Base-by-base conservation (phyloP, 2,329 filamentous ascomycete genomes). In the Knufia petricola region DNA sequence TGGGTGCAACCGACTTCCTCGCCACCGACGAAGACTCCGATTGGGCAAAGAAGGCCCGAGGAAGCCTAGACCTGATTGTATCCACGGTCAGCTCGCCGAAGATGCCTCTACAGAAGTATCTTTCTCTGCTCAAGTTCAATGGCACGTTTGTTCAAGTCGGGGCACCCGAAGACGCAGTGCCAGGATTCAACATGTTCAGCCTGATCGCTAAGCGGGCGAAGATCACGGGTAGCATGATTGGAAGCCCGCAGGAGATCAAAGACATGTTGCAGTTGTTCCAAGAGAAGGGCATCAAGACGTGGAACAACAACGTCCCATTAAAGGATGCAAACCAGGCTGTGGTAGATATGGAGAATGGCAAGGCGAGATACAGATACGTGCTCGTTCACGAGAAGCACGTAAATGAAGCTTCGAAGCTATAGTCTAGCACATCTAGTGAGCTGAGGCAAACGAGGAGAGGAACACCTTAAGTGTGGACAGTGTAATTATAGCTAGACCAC, bases 91-190 rank as follows among this genome's bases (percentile, higher is more conserved):
- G 72, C 2, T 70, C 67, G 1, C 69, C 73, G 2, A 71, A 78
- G 48, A 82, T 86, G 79, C 81, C 81, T 0, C 60, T 85, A 20
- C 62, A 66, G 44, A 66, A 76, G 40, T 86, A 85, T 63, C 67
- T 87, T 49, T 58, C 66, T 12, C 69, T 87, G 7, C 68, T 86
- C 28, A 70, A 74, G 50, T 65, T 71, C 15, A 73, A 78, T 45
- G 82, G 82, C 8, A 72, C 71, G 13, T 80, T 84, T 57, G 74
- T 84, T 50, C 80, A 85, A 63, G 72, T 87, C 43, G 83, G 82
- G 23, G 77, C 77, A 1, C 83, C 84, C 0, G 83, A 87, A 59
- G 74, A 76, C 46, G 63, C 64, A 12, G 54, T 71, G 30, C 79
- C 78, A 1, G 65, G 67, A 1, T 71, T 86, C 57, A 72, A 67